Percentiles rank a stretch among this genome's conserved stretches.
Conservation (phyloP, 208 protist species). For the Kentomonas sorsogonicus region DNA sequence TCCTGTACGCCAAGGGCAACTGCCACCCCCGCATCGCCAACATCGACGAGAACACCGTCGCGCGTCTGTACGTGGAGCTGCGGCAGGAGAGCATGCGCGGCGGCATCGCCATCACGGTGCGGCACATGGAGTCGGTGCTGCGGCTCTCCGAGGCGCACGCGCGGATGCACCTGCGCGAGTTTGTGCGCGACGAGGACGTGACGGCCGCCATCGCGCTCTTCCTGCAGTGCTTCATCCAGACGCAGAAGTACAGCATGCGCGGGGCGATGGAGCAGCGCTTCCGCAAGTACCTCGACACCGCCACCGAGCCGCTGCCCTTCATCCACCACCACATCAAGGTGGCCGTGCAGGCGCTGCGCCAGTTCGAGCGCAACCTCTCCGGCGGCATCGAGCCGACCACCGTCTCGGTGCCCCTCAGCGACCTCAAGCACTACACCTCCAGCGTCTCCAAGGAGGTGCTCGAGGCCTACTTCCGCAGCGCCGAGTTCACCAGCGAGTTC, state of each 20-base stretch:
- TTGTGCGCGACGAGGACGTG: constrained; percentile 96
- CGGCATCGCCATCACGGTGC: constrained; percentile 96
- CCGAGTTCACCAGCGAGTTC: constrained; percentile 75
- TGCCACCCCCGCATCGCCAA: constrained; percentile 90
- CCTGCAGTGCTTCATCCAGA: constrained; percentile 97
- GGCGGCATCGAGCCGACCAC: constrained; percentile 71
- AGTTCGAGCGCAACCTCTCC: constrained; percentile 80
- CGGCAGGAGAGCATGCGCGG: constrained; percentile 92
- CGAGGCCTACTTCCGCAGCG: constrained; percentile 75
- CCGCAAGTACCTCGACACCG: constrained; percentile 81
- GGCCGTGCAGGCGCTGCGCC: constrained; percentile 65
- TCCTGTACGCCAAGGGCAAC: constrained; percentile 94
- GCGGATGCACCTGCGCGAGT: constrained; percentile 95
- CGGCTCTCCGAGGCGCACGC: constrained; percentile 98
- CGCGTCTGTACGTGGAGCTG: constrained; percentile 95
- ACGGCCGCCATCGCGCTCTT: constrained; percentile 97
- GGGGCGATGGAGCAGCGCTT: constrained; percentile 83
- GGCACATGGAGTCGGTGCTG: constrained; percentile 99
- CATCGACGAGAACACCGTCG: constrained; percentile 93
- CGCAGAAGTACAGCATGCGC: constrained; percentile 92
- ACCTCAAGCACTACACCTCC: constrained; percentile 75
- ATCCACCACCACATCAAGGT: constrained; percentile 85
- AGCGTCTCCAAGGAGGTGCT: constrained; percentile 78
- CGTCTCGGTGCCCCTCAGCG: constrained; percentile 71
- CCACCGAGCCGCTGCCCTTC: constrained; percentile 80